These are phyloP conservation scores for Wallacemonas sp. DNA, from an alignment of 208 protist species.

Conservation along the genomic window DNA sequence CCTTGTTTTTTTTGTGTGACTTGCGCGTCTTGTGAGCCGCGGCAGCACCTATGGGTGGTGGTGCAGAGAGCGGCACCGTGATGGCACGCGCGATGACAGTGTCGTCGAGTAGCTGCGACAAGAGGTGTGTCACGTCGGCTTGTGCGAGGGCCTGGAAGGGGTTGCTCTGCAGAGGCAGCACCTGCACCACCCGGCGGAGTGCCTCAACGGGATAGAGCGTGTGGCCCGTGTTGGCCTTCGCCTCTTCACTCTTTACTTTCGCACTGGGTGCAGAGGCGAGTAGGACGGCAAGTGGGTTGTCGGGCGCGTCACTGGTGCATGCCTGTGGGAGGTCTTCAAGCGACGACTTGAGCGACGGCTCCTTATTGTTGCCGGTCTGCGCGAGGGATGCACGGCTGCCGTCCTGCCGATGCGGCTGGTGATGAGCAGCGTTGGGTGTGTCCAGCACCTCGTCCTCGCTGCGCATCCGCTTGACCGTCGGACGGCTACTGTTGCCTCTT, in stretches of 20 bases:
- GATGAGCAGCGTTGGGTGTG: no score
- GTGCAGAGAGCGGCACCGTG: no score
- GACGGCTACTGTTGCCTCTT: neutral
- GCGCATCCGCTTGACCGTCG: neutral
- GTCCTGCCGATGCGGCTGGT: neutral
- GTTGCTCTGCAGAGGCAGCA: constrained; percentile 1
- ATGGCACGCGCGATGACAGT: neutral
- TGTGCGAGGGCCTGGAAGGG: neutral
- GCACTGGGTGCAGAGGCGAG: neutral
- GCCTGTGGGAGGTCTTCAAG: neutral
- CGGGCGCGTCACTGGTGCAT: neutral
- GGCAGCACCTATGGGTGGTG: no score
- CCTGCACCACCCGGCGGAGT: neutral
- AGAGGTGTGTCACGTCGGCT: neutral
- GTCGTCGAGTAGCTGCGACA: constrained; percentile 1
- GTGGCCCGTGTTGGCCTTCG: no score
- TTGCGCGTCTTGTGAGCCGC: neutral
- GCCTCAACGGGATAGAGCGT: neutral
- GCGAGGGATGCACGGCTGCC: no score
- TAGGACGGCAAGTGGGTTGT: neutral
- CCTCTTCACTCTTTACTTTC: no score
- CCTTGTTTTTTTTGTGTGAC: neutral
- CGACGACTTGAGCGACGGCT: neutral
- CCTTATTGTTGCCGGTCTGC: neutral
- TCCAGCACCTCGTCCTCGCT: neutral